Base-by-base conservation (phyloP, 2,329 filamentous ascomycete genomes). In the Venturia effusa region DNA sequence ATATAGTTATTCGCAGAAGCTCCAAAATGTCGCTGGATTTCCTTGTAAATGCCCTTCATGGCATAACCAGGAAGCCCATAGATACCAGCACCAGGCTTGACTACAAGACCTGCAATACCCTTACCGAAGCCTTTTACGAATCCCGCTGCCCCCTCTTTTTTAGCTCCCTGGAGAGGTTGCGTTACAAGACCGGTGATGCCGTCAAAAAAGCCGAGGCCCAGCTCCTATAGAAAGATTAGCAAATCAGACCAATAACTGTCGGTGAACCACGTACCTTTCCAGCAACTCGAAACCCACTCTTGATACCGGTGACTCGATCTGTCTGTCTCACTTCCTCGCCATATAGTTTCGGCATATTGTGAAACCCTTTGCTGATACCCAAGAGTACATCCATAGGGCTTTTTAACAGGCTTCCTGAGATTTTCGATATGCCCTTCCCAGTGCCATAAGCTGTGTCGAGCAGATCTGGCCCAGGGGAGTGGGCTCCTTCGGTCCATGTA, bases 301-400 rank as follows among this genome's bases (percentile, higher is more conserved):
- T 81, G 61, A 96, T 78, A 61, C 87, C 88, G 0, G 89, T 92
- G 4, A 96, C 89, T 68, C 90, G 90, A 65, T 91, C 88, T 0
- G 83, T 78, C n/a, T 88, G 87, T 10, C 90, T 83, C 0, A 96
- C 86, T 1, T 90, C 85, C 69, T 96, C 92, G 51, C 92, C 89
- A 71, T 96, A 96, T 0, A 96, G 78, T 68, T 84, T 87, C 0
- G 92, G 92, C 6, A 89, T 88, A 69, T 96, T 96, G 71, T 93
- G 88, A 72, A 96, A 95, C 0, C 92, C 92, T 73, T 88, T 89
- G 0, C 92, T 88, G 43, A 96, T 76, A 0, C 89, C 89, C 51
- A 96, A 76, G 48, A 89, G 90, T 67, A 96, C 88, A 72, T 96
- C 90, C 81, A 94, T 88, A 0, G 92, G 92, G 1, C 88, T 87